Evolutionary conservation across 2,329 filamentous ascomycete genomes (phyloP), one percentile per base, ranked within the genome.

Genomic region (Beauveria pseudobassiana): DNA sequence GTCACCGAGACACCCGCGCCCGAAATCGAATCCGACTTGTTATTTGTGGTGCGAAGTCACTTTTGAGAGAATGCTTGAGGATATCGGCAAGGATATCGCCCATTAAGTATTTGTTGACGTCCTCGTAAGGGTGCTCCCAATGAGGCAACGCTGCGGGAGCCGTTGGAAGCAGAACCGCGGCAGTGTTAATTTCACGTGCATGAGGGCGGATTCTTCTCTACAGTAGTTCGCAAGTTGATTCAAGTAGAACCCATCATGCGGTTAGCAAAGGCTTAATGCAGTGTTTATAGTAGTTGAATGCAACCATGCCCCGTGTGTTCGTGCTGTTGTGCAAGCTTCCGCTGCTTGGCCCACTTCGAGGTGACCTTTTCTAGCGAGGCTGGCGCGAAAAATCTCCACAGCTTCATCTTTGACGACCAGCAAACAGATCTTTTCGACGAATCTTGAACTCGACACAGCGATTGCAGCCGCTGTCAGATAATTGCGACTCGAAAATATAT

Each of bases 381-480:
- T 59, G 38, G 38, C 48, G 57, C 40, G 48, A 59, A 59, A 59
- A 59, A 59, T 59, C 48, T 52, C 57, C 57, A 51, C 57, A 53
- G 48, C 57, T 52, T 45, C 57, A 52, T 50, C 57, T 52, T 45
- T 10, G 18, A 52, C 38, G 38, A 45, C 57, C 62, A 3, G 75
- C 77, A 63, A 71, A 79, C 64, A 76, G 67, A 48, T 73, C 70
- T 30, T 69, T 71, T 68, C 69, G 65, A 2, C 73, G 64, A 38
- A 73, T 71, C 46, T 74, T 46, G 16, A 1, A 14, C 14, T 49
- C 55, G 30, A 20, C 30, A 18, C 22, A 42, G 16, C 24, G 10
- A 28, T 20, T 34, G 55, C 28, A 54, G 30, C 22, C 16, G 14
- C 42, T 16, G 22, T n/a, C 10, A 6, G 16, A 50, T 30, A 34